Conservation (phyloP, 176 grass and related monocot species). For the Urochloa ruziziensis region DNA sequence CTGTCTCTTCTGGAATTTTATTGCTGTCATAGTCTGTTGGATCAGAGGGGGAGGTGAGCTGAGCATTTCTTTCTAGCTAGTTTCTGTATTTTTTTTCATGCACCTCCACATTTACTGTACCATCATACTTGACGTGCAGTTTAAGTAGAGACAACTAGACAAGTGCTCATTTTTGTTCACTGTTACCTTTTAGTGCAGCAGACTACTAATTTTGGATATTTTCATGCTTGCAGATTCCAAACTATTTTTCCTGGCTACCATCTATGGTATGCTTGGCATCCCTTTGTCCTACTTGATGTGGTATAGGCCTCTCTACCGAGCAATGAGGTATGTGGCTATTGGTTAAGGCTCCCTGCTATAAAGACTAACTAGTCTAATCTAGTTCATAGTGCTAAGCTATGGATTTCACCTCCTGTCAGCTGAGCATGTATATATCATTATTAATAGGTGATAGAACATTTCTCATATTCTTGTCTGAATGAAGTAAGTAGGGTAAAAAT, state of each 20-base stretch:
- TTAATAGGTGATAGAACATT: not conserved
- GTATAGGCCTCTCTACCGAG: conserved; percentile 90
- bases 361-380: not conserved
- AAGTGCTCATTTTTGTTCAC: conserved; percentile 1
- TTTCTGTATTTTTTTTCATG: not conserved
- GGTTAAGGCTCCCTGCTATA: not conserved
- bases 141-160: not conserved
- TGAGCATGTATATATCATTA: not conserved
- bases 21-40: conserved; percentile 89
- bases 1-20: conserved; percentile 82
- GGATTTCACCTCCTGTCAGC: not conserved
- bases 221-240: conserved; percentile 60
- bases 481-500: not conserved
- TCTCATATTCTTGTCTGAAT: not conserved
- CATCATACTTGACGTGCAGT: conserved; percentile 4
- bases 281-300: conserved; percentile 92
- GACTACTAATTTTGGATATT: conserved; percentile 1
- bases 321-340: conserved; percentile 65
- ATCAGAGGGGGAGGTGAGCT: conserved; percentile 91
- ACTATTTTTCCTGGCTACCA: conserved; percentile 88
- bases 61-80: conserved; percentile 12
- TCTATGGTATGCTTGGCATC: conserved; percentile 85
- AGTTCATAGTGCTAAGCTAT: not conserved
- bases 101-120: not conserved
- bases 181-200: not conserved